These are phyloP conservation scores for Hygrophoropsis aurantiaca DNA, from an alignment of 768 basidiomycete species.

Conservation along the genomic window DNA sequence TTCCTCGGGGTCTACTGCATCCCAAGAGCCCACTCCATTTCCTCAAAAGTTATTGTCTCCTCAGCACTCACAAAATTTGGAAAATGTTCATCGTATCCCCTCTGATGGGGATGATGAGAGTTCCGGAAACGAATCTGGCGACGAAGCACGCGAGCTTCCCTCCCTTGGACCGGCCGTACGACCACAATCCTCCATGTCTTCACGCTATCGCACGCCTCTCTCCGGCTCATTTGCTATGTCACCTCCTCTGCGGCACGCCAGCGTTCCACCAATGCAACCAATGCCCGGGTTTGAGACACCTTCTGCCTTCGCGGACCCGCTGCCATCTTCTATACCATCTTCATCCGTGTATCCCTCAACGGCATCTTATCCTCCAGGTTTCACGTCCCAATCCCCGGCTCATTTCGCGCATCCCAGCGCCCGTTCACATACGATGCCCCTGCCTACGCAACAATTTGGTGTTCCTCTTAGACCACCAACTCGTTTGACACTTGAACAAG, in stretches of 20 bases:
- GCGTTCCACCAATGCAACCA: conserved; percentile 68
- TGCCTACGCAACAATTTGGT: conserved; percentile 34
- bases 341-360: conserved; percentile 35
- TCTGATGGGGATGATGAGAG: conserved; percentile 32
- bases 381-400: conserved; percentile 34
- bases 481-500: conserved; percentile 56
- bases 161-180: conserved; percentile 44
- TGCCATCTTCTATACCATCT: conserved; percentile 37
- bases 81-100: conserved; percentile 13
- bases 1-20: conserved; percentile 64
- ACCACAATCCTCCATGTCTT: conserved; percentile 77
- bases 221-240: conserved; percentile 60
- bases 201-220: conserved; percentile 78
- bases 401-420: conserved; percentile 38
- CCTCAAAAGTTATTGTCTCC: conserved; percentile 8
- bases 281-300: conserved; percentile 67
- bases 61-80: conserved; percentile 13
- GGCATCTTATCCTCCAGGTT: conserved; percentile 40
- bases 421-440: conserved; percentile 32
- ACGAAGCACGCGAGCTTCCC: conserved; percentile 47
- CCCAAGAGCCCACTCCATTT: conserved; percentile 35
- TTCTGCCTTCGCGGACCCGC: conserved; percentile 65
- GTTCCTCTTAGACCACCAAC: conserved; percentile 44
- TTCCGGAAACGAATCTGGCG: conserved; percentile 51
- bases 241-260: conserved; percentile 40